These are phyloP conservation scores for Cunninghamia lanceolata DNA, from an alignment of 75 land plant genomes.

Conservation along the genomic window DNA sequence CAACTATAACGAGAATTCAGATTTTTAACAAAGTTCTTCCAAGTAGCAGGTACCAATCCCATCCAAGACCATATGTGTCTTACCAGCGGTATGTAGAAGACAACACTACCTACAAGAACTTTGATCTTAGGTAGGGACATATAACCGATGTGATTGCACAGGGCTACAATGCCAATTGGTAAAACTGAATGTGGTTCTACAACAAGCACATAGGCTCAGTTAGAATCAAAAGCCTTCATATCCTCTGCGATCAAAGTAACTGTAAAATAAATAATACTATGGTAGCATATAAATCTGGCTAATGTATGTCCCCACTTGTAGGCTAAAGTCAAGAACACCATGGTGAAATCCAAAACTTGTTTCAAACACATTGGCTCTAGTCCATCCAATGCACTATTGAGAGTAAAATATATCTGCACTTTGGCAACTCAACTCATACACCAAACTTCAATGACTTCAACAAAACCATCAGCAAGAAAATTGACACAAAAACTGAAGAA, in stretches of 20 bases:
- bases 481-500: no score
- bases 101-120: slow-evolving; percentile 90
- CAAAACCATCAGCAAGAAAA: no score
- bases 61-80: slow-evolving; percentile 98
- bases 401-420: no score
- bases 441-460: no score
- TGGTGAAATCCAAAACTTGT: no score
- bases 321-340: no score
- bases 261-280: slow-evolving; percentile 55
- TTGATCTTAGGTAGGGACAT: slow-evolving; percentile 80
- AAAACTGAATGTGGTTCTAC: background rate
- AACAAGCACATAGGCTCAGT: no score
- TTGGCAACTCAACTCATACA: no score
- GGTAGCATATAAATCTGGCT: slow-evolving; percentile 59
- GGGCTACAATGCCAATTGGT: slow-evolving; percentile 77
- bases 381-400: no score
- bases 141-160: slow-evolving; percentile 70
- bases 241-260: slow-evolving; percentile 58
- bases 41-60: slow-evolving; percentile 81
- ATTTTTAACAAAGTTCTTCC: slow-evolving; percentile 49
- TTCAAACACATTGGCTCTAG: no score
- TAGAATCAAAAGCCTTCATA: slow-evolving; percentile 15
- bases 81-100: slow-evolving; percentile 84
- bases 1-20: no score
- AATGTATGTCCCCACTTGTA: slow-evolving; percentile 23